Percentiles rank a stretch among this genome's conserved stretches.
These are phyloP conservation scores for Cerrena zonata DNA, from an alignment of 1,284 basidiomycete genomes.

Conservation along the genomic window DNA sequence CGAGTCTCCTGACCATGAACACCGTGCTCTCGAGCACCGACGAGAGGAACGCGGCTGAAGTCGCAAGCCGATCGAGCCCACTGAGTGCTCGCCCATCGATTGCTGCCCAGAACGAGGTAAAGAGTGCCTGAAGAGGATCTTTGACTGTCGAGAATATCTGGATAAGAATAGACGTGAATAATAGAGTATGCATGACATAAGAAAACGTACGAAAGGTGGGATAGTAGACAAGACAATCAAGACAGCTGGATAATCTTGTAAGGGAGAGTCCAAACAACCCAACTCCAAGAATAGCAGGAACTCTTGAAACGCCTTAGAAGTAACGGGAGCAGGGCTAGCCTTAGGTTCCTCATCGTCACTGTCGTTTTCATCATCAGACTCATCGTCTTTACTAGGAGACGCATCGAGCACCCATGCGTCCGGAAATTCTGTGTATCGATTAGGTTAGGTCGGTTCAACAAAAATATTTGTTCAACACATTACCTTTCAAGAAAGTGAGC, in stretches of 20 bases:
- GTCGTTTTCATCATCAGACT: conserved; percentile 15
- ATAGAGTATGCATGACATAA: background rate
- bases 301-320: conserved; percentile 49
- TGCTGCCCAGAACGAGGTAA: conserved; percentile 73
- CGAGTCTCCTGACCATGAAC: conserved; percentile 46
- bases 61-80: conserved; percentile 43
- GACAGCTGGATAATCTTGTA: conserved; percentile 72
- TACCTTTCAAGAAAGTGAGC: conserved; percentile 68
- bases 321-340: conserved; percentile 23
- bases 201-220: conserved; percentile 47
- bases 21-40: conserved; percentile 66
- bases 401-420: conserved; percentile 54
- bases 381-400: conserved; percentile 17
- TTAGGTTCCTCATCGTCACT: conserved; percentile 24
- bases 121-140: conserved; percentile 42
- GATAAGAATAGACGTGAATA: background rate
- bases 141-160: conserved; percentile 15
- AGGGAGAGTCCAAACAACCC: conserved; percentile 71
- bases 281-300: conserved; percentile 71
- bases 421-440: conserved; percentile 45
- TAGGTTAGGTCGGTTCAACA: background rate
- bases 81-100: conserved; percentile 60
- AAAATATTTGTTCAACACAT: conserved; percentile 1
- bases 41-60: conserved; percentile 58
- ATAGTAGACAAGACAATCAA: conserved; percentile 77